Percentiles rank a stretch among this genome's conserved stretches.
Conservation (phyloP, 1,139 yeast species). For the Kodamaea anthophila region DNA sequence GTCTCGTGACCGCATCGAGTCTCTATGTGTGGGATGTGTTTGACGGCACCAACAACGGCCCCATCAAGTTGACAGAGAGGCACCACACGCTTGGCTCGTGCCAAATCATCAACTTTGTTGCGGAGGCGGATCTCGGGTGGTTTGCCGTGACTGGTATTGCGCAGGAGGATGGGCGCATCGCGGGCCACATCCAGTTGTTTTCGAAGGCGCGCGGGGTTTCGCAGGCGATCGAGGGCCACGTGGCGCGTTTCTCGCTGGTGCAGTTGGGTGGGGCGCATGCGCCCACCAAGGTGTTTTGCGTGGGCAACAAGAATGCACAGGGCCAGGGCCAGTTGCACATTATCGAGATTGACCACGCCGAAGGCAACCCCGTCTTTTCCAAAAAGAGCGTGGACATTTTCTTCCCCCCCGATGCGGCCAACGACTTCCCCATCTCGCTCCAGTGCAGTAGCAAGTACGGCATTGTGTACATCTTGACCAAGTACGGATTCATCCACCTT, state of each 20-base stretch:
- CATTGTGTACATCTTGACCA: slow-evolving; percentile 81
- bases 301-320: slow-evolving; percentile 79
- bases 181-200: slow-evolving; percentile 92
- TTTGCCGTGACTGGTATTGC: slow-evolving; percentile 93
- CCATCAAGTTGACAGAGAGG: slow-evolving; percentile 73
- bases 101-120: slow-evolving; percentile 87
- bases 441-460: slow-evolving; percentile 86
- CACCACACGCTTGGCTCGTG: slow-evolving; percentile 74
- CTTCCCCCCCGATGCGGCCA: slow-evolving; percentile 94
- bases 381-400: slow-evolving; percentile 90
- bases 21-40: slow-evolving; percentile 79
- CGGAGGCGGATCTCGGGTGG: slow-evolving; percentile 83
- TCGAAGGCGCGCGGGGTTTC: slow-evolving; percentile 86
- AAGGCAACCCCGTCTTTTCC: slow-evolving; percentile 75
- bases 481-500: slow-evolving; percentile 92
- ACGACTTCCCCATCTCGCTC: slow-evolving; percentile 93
- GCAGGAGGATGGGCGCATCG: slow-evolving; percentile 91
- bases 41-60: slow-evolving; percentile 75
- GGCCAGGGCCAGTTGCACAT: slow-evolving; percentile 88
- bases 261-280: slow-evolving; percentile 65
- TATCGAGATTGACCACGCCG: slow-evolving; percentile 93
- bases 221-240: slow-evolving; percentile 98
- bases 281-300: slow-evolving; percentile 85
- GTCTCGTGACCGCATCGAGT: slow-evolving; percentile 74
- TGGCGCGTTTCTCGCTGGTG: slow-evolving; percentile 78